Percentiles rank a stretch among this genome's conserved stretches.
phyloP scores from a whole-genome alignment of 1,139 yeast genomes.

The Pichia sp. region DNA sequence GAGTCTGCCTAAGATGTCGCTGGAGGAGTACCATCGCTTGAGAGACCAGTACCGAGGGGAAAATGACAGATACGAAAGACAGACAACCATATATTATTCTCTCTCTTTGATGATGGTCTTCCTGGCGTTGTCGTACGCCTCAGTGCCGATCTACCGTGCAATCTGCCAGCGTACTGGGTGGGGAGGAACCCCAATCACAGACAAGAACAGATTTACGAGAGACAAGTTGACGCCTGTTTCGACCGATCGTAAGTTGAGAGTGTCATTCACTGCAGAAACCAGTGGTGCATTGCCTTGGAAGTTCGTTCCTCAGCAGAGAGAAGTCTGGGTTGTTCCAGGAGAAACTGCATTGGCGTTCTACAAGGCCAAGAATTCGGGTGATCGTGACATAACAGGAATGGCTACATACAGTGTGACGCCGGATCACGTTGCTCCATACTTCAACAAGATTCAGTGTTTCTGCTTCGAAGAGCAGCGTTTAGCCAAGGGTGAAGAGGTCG shows the following conservation, averaged over 20 bases:
- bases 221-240: constrained; percentile 89
- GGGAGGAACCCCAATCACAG: constrained; percentile 95
- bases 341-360: constrained; percentile 97
- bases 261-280: constrained; percentile 87
- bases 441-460: constrained; percentile 94
- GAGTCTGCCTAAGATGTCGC: constrained; percentile 29
- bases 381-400: constrained; percentile 94
- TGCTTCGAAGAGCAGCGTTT: constrained; percentile 96
- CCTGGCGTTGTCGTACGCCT: constrained; percentile 78
- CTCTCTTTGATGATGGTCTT: constrained; percentile 68
- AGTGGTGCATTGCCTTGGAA: constrained; percentile 94
- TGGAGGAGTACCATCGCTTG: constrained; percentile 30
- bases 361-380: constrained; percentile 81
- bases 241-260: constrained; percentile 72
- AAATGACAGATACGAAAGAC: constrained; percentile 35
- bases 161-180: constrained; percentile 94
- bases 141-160: constrained; percentile 90
- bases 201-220: constrained; percentile 70
- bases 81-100: constrained; percentile 67
- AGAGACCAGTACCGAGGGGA: constrained; percentile 33
- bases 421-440: constrained; percentile 92
- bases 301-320: constrained; percentile 90
- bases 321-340: constrained; percentile 92
- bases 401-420: constrained; percentile 97
- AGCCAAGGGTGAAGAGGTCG: constrained; percentile 95